Conservation (phyloP, 345 rosid species). For the Psidium guajava region DNA sequence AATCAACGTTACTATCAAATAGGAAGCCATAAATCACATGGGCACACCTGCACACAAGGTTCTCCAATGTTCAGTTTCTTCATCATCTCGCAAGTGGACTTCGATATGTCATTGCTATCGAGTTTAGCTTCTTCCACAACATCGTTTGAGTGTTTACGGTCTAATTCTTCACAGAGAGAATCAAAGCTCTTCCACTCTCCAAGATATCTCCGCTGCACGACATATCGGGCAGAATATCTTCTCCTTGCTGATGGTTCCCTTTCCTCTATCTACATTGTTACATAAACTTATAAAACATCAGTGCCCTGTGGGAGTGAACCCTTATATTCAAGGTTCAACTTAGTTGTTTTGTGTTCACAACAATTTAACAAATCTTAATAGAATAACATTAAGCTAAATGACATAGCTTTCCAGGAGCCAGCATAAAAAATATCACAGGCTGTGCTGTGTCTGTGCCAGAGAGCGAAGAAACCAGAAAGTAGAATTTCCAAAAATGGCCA, state of each 20-base stretch:
- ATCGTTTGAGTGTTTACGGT: conserved; percentile 4
- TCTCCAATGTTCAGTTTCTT: conserved; percentile 1
- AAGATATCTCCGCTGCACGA: conserved; percentile 28
- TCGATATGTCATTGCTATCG: conserved; percentile 1
- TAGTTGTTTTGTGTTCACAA: neutral
- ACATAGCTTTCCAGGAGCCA: neutral
- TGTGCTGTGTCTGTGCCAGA: neutral
- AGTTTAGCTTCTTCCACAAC: conserved; percentile 11
- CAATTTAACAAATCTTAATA: neutral
- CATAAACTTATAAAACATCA: neutral
- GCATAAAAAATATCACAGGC: neutral
- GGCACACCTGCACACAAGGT: conserved; percentile 30
- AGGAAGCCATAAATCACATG: neutral
- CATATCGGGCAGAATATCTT: conserved; percentile 48
- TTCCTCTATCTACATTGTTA: conserved; percentile 20
- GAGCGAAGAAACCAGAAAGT: neutral
- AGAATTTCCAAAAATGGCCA: neutral
- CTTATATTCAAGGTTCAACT: neutral
- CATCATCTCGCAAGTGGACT: conserved; percentile 10
- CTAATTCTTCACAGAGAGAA: conserved; percentile 22
- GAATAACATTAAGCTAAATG: neutral
- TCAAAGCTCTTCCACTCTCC: conserved; percentile 27
- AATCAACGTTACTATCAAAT: neutral
- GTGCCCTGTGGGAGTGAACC: neutral
- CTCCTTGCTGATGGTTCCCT: conserved; percentile 27